Percentiles rank a stretch among this genome's conserved stretches.
phyloP scores from a whole-genome alignment of 768 basidiomycete genomes.

The Kwoniella botswanensis region DNA sequence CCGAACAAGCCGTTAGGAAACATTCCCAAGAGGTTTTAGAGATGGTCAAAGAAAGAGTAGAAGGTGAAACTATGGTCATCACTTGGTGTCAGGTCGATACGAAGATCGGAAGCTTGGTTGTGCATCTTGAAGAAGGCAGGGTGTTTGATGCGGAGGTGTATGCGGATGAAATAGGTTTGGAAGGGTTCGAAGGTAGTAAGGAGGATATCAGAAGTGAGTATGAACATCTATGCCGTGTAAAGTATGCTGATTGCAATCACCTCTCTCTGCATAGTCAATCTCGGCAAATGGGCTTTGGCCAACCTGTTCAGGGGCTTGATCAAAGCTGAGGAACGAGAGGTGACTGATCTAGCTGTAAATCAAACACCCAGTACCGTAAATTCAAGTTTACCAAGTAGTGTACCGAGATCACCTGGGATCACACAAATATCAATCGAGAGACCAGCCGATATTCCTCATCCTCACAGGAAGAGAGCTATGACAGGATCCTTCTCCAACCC shows the following conservation, averaged over 20 bases:
- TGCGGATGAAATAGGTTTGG: slow-evolving; percentile 84
- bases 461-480: slow-evolving; percentile 52
- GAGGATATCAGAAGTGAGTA: slow-evolving; percentile 80
- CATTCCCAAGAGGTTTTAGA: slow-evolving; percentile 73
- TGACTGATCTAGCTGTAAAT: slow-evolving; percentile 21
- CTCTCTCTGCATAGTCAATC: slow-evolving; percentile 68
- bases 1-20: slow-evolving; percentile 36
- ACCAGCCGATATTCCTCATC: slow-evolving; percentile 29
- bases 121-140: slow-evolving; percentile 77
- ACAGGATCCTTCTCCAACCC: slow-evolving; percentile 35
- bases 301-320: slow-evolving; percentile 74
- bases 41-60: slow-evolving; percentile 84
- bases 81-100: slow-evolving; percentile 90
- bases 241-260: neutral
- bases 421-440: slow-evolving; percentile 53
- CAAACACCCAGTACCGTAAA: slow-evolving; percentile 24
- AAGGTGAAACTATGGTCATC: slow-evolving; percentile 85
- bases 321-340: slow-evolving; percentile 53
- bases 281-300: slow-evolving; percentile 87
- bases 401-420: slow-evolving; percentile 40
- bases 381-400: slow-evolving; percentile 24
- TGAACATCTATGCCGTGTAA: neutral
- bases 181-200: slow-evolving; percentile 66
- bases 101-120: slow-evolving; percentile 81
- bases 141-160: slow-evolving; percentile 96